These are phyloP conservation scores for Ganoderma meredithae DNA, from an alignment of 1,284 basidiomycete genomes.

Conservation along the genomic window DNA sequence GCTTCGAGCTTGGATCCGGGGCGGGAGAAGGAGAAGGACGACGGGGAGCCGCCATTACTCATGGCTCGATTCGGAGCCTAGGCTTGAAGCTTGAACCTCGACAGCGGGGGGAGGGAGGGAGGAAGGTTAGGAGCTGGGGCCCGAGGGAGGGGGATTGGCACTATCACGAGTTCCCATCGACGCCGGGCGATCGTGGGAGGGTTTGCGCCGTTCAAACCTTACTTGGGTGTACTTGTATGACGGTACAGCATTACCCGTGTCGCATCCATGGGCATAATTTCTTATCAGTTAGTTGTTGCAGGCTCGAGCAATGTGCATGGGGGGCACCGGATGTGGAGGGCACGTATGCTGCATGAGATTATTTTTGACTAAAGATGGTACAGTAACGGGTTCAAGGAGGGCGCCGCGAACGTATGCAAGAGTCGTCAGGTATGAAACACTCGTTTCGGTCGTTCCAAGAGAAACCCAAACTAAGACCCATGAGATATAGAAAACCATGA, in stretches of 20 bases:
- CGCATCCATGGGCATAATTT: background rate
- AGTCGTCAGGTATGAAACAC: background rate
- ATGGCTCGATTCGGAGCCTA: background rate
- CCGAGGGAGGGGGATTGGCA: background rate
- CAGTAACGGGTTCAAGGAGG: too few species aligned
- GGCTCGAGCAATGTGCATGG: too few species aligned
- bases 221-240: background rate
- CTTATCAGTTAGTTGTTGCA: too few species aligned
- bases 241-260: background rate
- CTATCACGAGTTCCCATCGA: background rate
- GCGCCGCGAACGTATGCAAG: background rate
- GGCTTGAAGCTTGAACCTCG: background rate
- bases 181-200: background rate
- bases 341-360: background rate
- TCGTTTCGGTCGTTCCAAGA: background rate
- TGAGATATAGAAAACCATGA: background rate
- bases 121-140: background rate
- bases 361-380: background rate
- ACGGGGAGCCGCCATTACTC: background rate
- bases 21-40: background rate
- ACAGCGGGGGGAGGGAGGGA: background rate
- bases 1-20: background rate
- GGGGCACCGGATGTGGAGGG: too few species aligned
- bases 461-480: too few species aligned
- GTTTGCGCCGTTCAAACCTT: background rate